Evolutionary conservation across 2,329 filamentous ascomycete genomes (phyloP).

Genomic region (Ophiognomonia clavigignenti-juglandacearum): DNA sequence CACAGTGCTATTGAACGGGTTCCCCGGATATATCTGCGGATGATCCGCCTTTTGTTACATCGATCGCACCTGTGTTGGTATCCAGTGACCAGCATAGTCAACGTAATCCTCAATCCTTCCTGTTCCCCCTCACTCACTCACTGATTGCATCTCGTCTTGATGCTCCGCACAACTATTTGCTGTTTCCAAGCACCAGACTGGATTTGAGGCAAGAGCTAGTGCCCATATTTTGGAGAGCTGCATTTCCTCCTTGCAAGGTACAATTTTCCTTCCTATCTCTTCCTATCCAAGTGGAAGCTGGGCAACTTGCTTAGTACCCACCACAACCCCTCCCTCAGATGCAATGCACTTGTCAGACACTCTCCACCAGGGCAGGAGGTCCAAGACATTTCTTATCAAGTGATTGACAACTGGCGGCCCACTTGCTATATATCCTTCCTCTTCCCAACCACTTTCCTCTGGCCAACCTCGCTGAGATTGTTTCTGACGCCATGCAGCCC

Average conservation of each 20-base stretch:
- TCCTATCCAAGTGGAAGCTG: background rate
- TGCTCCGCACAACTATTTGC: background rate
- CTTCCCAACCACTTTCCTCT: background rate
- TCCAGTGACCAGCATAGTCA: background rate
- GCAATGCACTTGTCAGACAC: too few species aligned
- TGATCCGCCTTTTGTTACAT: background rate
- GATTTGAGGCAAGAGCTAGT: background rate
- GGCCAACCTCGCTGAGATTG: background rate
- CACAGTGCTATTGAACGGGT: too few species aligned
- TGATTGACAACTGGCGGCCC: too few species aligned
- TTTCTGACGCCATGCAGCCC: constrained; percentile 1
- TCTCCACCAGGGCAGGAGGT: too few species aligned
- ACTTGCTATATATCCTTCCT: background rate
- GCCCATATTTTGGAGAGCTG: background rate
- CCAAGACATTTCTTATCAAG: too few species aligned
- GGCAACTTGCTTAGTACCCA: background rate
- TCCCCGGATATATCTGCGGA: background rate
- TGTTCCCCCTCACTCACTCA: background rate
- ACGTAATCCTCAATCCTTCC: background rate
- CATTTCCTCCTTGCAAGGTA: background rate
- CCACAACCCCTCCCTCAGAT: too few species aligned
- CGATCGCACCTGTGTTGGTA: background rate
- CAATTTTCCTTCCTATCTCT: background rate
- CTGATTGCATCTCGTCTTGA: background rate
- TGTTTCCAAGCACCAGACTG: background rate